Evolutionary conservation across 2,329 filamentous ascomycete genomes (phyloP).

Genomic region (Phoma sp.): DNA sequence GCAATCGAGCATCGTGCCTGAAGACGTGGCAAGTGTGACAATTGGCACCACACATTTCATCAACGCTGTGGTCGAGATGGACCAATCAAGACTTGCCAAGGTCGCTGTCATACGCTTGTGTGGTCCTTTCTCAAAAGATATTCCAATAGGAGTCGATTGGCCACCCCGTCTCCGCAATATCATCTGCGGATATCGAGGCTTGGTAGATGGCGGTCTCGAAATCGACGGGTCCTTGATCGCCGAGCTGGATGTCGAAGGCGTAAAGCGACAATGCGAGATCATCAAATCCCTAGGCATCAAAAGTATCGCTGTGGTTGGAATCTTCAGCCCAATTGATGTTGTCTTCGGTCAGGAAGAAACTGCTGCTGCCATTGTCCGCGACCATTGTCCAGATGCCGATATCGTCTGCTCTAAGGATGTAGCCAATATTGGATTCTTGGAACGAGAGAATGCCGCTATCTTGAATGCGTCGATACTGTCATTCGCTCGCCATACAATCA

Average conservation of each 20-base stretch:
- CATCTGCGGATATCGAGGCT: constrained; percentile 53
- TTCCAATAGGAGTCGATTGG: constrained; percentile 58
- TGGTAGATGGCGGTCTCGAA: constrained; percentile 56
- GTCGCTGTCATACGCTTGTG: constrained; percentile 61
- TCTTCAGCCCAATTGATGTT: constrained; percentile 65
- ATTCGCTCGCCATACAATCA: constrained; percentile 54
- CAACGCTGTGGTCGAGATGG: constrained; percentile 58
- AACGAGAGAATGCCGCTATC: constrained; percentile 58
- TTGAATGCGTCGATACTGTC: constrained; percentile 56
- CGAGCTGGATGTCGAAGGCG: constrained; percentile 51
- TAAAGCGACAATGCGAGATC: constrained; percentile 50
- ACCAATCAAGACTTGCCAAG: constrained; percentile 55
- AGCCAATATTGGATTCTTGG: constrained; percentile 57
- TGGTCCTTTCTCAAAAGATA: constrained; percentile 54
- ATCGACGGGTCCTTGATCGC: constrained; percentile 57
- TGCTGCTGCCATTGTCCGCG: constrained; percentile 56
- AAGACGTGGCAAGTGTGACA: constrained; percentile 51
- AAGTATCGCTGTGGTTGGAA: constrained; percentile 61
- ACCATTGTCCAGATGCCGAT: constrained; percentile 53
- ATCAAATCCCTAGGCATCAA: constrained; percentile 52
- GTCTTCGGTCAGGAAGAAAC: constrained; percentile 58
- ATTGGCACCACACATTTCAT: constrained; percentile 61
- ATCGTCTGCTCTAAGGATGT: constrained; percentile 59
- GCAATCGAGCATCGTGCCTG: constrained; percentile 33
- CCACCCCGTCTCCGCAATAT: constrained; percentile 52